Conservation (phyloP, 495 filamentous ascomycete species). For the Annulohypoxylon bovei region DNA sequence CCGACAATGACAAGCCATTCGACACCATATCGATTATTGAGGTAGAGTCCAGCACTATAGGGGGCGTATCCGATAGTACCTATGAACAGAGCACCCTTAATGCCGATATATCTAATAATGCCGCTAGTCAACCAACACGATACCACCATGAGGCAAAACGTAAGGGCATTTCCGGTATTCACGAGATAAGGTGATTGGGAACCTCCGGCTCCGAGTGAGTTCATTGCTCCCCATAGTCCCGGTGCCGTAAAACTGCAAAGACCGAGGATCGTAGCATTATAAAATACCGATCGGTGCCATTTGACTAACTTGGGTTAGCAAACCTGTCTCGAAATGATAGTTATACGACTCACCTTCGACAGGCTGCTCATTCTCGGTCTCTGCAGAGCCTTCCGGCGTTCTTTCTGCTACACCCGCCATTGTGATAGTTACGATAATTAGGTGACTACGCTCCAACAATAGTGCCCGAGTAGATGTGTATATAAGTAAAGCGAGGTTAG, state of each 20-base stretch:
- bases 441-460: background rate
- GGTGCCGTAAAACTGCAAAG: conserved; percentile 71
- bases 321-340: background rate
- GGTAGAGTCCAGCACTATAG: conserved; percentile 72
- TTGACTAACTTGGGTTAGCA: conserved; percentile 54
- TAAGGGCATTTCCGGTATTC: conserved; percentile 74
- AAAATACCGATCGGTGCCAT: conserved; percentile 72
- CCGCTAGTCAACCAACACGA: conserved; percentile 66
- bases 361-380: conserved; percentile 3
- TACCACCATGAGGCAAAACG: conserved; percentile 72
- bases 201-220: conserved; percentile 73
- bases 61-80: conserved; percentile 74
- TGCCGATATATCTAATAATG: conserved; percentile 67
- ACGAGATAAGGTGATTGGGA: conserved; percentile 70
- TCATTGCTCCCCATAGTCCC: conserved; percentile 76
- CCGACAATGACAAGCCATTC: conserved; percentile 72
- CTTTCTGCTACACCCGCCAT: conserved; percentile 18
- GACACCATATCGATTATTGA: conserved; percentile 70
- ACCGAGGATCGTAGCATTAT: conserved; percentile 71
- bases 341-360: conserved; percentile 16
- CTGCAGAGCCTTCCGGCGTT: background rate
- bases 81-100: conserved; percentile 70
- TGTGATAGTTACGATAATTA: background rate
- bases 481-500: background rate
- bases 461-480: background rate